These are phyloP conservation scores for Perkinsus marinus DNA, from an alignment of 169 alveolate species.

Conservation along the genomic window DNA sequence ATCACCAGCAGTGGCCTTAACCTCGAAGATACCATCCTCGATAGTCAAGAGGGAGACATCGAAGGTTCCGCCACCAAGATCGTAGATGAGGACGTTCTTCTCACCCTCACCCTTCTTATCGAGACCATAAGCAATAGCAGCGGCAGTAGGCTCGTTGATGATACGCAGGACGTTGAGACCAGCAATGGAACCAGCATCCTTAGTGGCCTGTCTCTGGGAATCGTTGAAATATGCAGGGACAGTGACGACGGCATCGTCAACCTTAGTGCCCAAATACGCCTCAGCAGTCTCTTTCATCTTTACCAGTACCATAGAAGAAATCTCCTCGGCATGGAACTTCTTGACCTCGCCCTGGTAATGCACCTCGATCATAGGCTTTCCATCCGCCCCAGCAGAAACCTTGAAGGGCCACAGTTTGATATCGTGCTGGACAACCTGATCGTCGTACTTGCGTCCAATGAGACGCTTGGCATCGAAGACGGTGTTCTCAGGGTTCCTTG, in stretches of 20 bases:
- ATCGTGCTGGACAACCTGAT: slow-evolving; percentile 76
- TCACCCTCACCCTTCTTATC: slow-evolving; percentile 74
- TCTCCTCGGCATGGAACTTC: slow-evolving; percentile 83
- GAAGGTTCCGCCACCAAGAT: slow-evolving; percentile 94
- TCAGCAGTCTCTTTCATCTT: slow-evolving; percentile 95
- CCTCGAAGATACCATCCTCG: slow-evolving; percentile 91
- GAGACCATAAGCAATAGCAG: slow-evolving; percentile 95
- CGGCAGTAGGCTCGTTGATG: slow-evolving; percentile 98
- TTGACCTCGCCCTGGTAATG: slow-evolving; percentile 71
- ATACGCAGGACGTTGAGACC: slow-evolving; percentile 88
- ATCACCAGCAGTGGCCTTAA: slow-evolving; percentile 93
- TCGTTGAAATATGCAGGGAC: slow-evolving; percentile 95
- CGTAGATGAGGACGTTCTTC: slow-evolving; percentile 83
- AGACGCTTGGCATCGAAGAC: slow-evolving; percentile 91
- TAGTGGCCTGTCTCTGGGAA: slow-evolving; percentile 91
- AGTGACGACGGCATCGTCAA: slow-evolving; percentile 86
- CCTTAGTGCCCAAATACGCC: slow-evolving; percentile 72
- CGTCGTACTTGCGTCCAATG: slow-evolving; percentile 85
- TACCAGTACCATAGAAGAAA: slow-evolving; percentile 84
- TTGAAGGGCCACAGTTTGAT: slow-evolving; percentile 87
- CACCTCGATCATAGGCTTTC: slow-evolving; percentile 72
- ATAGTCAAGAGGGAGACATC: slow-evolving; percentile 87
- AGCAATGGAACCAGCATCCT: slow-evolving; percentile 93
- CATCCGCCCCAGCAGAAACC: slow-evolving; percentile 64
- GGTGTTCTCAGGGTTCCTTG: slow-evolving; percentile 86